Evolutionary conservation across 306 rosid species (phyloP), one percentile per base, ranked within the genome.

Genomic region (Rosa multiflora): DNA sequence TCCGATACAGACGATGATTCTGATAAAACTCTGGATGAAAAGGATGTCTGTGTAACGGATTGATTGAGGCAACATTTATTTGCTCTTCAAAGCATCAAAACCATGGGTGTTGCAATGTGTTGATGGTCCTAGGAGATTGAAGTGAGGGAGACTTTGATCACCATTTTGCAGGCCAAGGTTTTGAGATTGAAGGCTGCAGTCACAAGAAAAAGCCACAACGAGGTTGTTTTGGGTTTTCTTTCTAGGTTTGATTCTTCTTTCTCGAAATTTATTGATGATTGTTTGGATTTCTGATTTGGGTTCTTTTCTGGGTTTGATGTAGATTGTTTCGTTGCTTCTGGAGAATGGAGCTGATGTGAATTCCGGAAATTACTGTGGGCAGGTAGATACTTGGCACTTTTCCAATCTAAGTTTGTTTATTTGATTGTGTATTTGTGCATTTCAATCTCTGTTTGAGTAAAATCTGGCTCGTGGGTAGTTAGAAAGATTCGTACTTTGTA

Each of bases 291-390:
- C 35, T 43, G 39, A 12, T 73, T 67, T 13, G 6, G 18, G 42
- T 75, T 48, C 40, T 69, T 13, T 64, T 15, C 9, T n/a, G 13
- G 63, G 63, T 56, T 53, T 53, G 61, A 18, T 18, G 5, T 18
- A 90, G 98, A 92, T 91, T 85, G 97, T 92, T 67, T 83, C 87
- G n/a, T 82, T 94, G 91, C 77, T 94, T 89, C 97, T 91, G 78
- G 95, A 94, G 78, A 92, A 86, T 77, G 97, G 98, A 74, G 96
- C 99, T 76, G 97, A 95, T 88, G 94, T 86, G 61, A 95, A 91
- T 87, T 90, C 93, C 47, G 88, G 94, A 72, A 95, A 91, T 82
- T 91, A 92, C 74, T 92, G 99, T 66, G 97, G 97, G 11, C 98
- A 93, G 98, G 99, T 95, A 62, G 29, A 58, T 58, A 21, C 35